Base-by-base conservation (phyloP, 1,139 yeast species). In the Kurtzmaniella quercitrusa region DNA sequence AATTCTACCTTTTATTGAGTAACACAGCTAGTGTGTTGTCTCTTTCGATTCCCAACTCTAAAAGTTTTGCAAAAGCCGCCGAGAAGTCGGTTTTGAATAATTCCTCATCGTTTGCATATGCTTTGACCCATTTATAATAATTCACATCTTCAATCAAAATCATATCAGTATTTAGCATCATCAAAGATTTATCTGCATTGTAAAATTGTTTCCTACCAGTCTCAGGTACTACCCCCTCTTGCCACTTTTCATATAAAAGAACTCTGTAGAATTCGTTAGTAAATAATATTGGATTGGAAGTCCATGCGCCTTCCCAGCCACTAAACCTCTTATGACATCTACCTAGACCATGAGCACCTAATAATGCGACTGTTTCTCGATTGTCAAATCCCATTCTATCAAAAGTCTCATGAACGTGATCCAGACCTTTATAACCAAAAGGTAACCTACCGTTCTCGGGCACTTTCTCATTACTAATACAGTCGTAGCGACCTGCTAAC, bases 141-240 rank as follows among this genome's bases (percentile, higher is more conserved):
- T 57, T 58, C 12, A 71, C 59, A 58, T 82, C 86, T 42, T 63
- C 54, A 41, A 76, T 60, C 41, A 82, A 65, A 35, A 77, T 74
- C 71, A 77, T 68, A 55, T 82, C 88, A 3, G 86, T 72, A 20
- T 84, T 84, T 41, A 82, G 66, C 85, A 80, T 80, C 84, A 82
- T 82, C 55, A 82, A 67, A 14, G 56, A 66, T 50, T 56, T 56
- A 45, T 68, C 68, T 2, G 47, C 42, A 45, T 68, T 67, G 47
- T 50, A 65, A 45, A 59, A 73, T 47, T 73, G 78, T n/a, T 47
- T 46, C 43, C 53, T 57, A 0, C 72, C 73, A 1, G 76, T 68
- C 44, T 63, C 66, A 1, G 73, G 70, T n/a, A 71, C 76, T 7
- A 35, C 44, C 3, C 60, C 68, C 4, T 48, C 37, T 5, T 40